Evolutionary conservation across 805 yeast genomes (phyloP).

Genomic region (Kodamaea sagamina): DNA sequence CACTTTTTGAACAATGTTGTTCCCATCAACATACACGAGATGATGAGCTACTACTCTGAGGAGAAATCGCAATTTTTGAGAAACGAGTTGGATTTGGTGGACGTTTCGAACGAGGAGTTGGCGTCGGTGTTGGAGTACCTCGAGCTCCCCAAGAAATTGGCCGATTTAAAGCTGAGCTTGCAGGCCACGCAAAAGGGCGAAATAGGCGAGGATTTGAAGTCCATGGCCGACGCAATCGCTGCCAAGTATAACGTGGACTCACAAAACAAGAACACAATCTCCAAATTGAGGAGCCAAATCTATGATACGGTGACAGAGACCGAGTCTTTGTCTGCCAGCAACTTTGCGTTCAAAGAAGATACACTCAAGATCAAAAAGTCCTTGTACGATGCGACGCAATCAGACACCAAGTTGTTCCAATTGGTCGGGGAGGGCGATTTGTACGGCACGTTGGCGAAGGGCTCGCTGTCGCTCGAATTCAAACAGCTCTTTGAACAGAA

Average conservation of each 20-base stretch:
- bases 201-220: slow-evolving; percentile 8
- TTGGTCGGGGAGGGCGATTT: slow-evolving; percentile 38
- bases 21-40: slow-evolving; percentile 85
- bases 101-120: slow-evolving; percentile 77
- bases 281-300: slow-evolving; percentile 37
- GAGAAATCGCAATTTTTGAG: slow-evolving; percentile 79
- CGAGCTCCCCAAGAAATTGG: slow-evolving; percentile 68
- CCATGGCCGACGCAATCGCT: slow-evolving; percentile 26
- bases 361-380: slow-evolving; percentile 58
- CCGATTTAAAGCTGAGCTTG: slow-evolving; percentile 50
- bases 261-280: slow-evolving; percentile 33
- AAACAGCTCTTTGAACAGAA: slow-evolving; percentile 28
- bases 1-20: slow-evolving; percentile 77
- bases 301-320: slow-evolving; percentile 34
- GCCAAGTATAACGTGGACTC: slow-evolving; percentile 34
- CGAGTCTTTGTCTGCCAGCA: slow-evolving; percentile 27
- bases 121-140: slow-evolving; percentile 78
- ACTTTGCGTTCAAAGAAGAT: slow-evolving; percentile 47
- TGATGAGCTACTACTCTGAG: slow-evolving; percentile 84
- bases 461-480: slow-evolving; percentile 44
- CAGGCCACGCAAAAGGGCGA: slow-evolving; percentile 14
- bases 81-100: slow-evolving; percentile 69
- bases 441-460: slow-evolving; percentile 37
- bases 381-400: slow-evolving; percentile 57
- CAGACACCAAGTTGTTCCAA: slow-evolving; percentile 56